phyloP scores from a whole-genome alignment of 1,284 basidiomycete species.

The Malassezia psittaci region DNA sequence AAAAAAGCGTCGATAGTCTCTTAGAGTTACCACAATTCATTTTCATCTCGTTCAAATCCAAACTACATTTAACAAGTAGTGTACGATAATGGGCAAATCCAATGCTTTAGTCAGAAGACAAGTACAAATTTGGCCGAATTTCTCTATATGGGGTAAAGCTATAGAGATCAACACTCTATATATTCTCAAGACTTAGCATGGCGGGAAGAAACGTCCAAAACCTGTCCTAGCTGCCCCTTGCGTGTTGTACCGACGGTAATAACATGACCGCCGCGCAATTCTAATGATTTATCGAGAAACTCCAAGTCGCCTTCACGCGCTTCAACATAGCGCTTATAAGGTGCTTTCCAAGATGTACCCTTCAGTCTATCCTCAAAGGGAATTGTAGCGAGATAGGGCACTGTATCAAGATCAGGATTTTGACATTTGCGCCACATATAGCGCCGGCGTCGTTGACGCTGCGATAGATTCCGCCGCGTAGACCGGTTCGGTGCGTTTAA shows the following conservation, averaged over 20 bases:
- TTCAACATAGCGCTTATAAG: not conserved
- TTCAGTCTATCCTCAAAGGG: slow-evolving; percentile 1
- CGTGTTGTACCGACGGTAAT: slow-evolving; percentile 1
- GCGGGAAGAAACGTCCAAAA: not conserved
- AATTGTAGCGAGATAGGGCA: not conserved
- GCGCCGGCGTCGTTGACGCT: slow-evolving; percentile 13
- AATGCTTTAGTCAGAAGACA: no score
- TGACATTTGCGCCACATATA: not conserved
- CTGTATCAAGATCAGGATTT: not conserved
- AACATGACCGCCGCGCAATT: slow-evolving; percentile 7
- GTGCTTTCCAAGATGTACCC: slow-evolving; percentile 4
- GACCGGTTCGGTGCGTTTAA: not conserved
- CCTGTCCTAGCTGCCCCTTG: not conserved
- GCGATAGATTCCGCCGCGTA: slow-evolving; percentile 4
- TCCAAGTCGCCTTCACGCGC: not conserved
- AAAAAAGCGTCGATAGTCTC: no score
- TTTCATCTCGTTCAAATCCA: not conserved
- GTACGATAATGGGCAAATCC: no score
- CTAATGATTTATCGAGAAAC: not conserved
- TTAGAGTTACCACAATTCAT: not conserved
- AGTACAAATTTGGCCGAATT: no score
- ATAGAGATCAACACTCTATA: no score
- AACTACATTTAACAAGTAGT: not conserved
- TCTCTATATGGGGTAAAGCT: no score
- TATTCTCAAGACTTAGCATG: no score